A percentile compares a stretch with the other conserved stretches of the same genome.
These are phyloP conservation scores for Pezizomycotina sp. DNA, from an alignment of 2,329 filamentous ascomycete genomes.

Conservation along the genomic window DNA sequence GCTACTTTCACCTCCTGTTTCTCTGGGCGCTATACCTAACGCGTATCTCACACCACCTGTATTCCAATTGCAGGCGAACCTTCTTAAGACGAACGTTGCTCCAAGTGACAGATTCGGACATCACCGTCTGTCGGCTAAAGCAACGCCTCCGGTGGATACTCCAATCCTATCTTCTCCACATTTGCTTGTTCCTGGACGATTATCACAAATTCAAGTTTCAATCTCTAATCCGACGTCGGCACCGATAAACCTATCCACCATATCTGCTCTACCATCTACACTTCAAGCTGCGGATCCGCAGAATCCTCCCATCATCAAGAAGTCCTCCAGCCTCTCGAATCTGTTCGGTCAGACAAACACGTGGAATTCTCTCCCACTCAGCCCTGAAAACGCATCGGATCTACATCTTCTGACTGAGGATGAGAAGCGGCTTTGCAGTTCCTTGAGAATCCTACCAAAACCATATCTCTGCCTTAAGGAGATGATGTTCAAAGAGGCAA, in stretches of 20 bases:
- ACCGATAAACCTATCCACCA: no score
- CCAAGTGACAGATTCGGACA: conserved; percentile 37
- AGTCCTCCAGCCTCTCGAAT: background rate
- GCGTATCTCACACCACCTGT: background rate
- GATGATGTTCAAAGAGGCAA: conserved; percentile 71
- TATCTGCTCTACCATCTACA: no score
- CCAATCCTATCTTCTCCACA: conserved; percentile 18
- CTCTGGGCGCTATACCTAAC: no score
- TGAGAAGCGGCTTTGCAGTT: conserved; percentile 71
- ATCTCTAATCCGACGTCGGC: conserved; percentile 18
- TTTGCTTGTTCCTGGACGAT: conserved; percentile 9
- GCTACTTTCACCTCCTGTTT: conserved; percentile 28
- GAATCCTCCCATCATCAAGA: no score
- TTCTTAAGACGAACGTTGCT: conserved; percentile 31
- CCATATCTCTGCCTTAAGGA: conserved; percentile 92
- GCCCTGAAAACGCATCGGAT: conserved; percentile 62
- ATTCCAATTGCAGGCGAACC: conserved; percentile 9
- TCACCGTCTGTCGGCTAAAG: conserved; percentile 17
- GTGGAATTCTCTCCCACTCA: conserved; percentile 43
- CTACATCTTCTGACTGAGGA: conserved; percentile 70
- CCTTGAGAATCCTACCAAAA: conserved; percentile 75
- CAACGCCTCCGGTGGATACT: conserved; percentile 11
- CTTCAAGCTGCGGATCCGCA: no score
- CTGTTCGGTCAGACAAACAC: conserved; percentile 13
- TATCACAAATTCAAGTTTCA: conserved; percentile 12